Evolutionary conservation across 2,329 filamentous ascomycete species (phyloP).

Genomic region (Alternaria angustiovoidea): DNA sequence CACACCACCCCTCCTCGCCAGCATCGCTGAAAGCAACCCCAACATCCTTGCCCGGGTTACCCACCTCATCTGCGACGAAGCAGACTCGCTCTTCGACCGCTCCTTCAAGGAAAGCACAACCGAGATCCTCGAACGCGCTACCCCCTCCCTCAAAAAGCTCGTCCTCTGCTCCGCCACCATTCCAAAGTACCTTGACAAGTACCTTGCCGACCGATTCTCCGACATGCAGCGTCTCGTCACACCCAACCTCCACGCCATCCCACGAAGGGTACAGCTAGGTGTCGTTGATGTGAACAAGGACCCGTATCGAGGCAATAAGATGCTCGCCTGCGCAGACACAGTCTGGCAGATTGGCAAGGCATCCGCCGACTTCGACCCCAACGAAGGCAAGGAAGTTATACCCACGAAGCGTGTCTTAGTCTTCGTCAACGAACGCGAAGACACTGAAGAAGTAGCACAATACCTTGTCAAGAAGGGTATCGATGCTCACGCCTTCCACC

Average conservation of each 20-base stretch:
- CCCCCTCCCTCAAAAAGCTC: conserved; percentile 83
- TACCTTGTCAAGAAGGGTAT: conserved; percentile 87
- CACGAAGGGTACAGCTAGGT: conserved; percentile 89
- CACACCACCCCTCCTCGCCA: conserved; percentile 88
- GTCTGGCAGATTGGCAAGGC: conserved; percentile 94
- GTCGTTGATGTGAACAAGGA: conserved; percentile 91
- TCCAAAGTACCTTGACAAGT: conserved; percentile 84
- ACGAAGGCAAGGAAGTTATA: conserved; percentile 60
- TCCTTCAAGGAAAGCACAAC: conserved; percentile 87
- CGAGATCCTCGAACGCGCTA: conserved; percentile 80
- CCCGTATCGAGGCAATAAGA: conserved; percentile 93
- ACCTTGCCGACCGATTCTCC: conserved; percentile 82
- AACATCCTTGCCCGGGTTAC: conserved; percentile 91
- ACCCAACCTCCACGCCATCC: conserved; percentile 94
- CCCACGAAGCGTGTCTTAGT: conserved; percentile 88
- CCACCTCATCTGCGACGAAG: conserved; percentile 92
- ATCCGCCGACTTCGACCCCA: conserved; percentile 53
- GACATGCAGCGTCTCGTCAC: conserved; percentile 87
- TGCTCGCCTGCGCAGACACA: conserved; percentile 90
- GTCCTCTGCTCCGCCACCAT: conserved; percentile 97
- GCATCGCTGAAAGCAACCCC: conserved; percentile 87
- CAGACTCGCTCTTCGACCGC: conserved; percentile 92
- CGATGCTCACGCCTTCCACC: conserved; percentile 82
- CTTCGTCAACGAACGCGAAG: conserved; percentile 96
- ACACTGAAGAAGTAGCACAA: conserved; percentile 78